Percentiles rank a stretch among this genome's conserved stretches.
Conservation (phyloP, 2,329 filamentous ascomycete genomes). For the Pseudocercospora eumusae region DNA sequence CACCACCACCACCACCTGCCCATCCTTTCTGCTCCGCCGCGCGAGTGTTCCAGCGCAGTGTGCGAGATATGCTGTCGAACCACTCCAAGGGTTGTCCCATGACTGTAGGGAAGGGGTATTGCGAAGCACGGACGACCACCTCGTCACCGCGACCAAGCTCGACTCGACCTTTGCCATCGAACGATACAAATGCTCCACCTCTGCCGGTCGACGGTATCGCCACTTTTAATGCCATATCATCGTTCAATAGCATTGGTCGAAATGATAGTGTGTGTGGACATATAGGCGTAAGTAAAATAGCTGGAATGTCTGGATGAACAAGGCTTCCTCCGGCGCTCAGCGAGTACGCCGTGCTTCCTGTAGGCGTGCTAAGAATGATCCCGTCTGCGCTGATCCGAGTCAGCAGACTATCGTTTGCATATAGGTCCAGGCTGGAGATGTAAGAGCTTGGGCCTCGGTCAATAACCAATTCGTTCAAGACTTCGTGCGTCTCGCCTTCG, state of each 20-base stretch:
- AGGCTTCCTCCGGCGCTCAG: slow-evolving; percentile 93
- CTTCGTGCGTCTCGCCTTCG: slow-evolving; percentile 94
- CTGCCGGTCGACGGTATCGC: slow-evolving; percentile 81
- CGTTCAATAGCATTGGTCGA: slow-evolving; percentile 94
- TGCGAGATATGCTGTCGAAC: slow-evolving; percentile 93
- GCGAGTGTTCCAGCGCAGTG: slow-evolving; percentile 90
- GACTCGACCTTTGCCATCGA: slow-evolving; percentile 94
- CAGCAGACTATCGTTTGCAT: slow-evolving; percentile 90
- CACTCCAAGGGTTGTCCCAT: slow-evolving; percentile 87
- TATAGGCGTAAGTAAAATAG: slow-evolving; percentile 93
- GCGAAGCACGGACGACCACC: slow-evolving; percentile 92
- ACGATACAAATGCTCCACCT: slow-evolving; percentile 93
- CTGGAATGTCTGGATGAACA: slow-evolving; percentile 94
- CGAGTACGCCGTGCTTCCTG: slow-evolving; percentile 86
- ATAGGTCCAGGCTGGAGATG: slow-evolving; percentile 93
- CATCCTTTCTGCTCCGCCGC: slow-evolving; percentile 90
- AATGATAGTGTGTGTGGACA: slow-evolving; percentile 97
- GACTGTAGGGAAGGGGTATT: slow-evolving; percentile 96
- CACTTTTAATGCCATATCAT: slow-evolving; percentile 88
- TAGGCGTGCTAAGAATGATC: slow-evolving; percentile 96
- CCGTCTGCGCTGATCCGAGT: slow-evolving; percentile 96
- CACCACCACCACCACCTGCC: slow-evolving; percentile 64
- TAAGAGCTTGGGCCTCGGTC: slow-evolving; percentile 96
- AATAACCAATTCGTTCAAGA: slow-evolving; percentile 97
- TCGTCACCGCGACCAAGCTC: slow-evolving; percentile 92